Base-by-base conservation (phyloP, 2,329 filamentous ascomycete species). In the Ascochyta pisi region DNA sequence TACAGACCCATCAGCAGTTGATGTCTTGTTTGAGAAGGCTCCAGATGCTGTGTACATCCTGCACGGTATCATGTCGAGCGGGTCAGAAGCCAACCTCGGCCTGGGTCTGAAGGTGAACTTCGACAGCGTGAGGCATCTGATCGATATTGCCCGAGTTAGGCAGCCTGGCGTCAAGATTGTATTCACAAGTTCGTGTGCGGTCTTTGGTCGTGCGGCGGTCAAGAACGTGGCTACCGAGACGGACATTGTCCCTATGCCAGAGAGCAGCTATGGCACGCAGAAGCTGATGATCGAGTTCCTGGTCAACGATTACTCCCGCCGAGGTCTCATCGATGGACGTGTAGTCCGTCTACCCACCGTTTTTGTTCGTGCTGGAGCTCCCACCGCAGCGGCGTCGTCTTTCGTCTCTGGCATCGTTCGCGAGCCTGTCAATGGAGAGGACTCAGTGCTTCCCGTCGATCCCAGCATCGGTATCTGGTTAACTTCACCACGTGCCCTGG, bases 1-100 rank as follows among this genome's bases (percentile, higher is more conserved):
- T 2, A 77, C 84, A 13, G 65, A 73, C 12, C 35, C 62, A 3
- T 53, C 68, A 33, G 59, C 66, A 15, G 68, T 64, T 35, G 56
- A 68, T 33, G 56, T 57, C 1, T 53, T 75, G 7, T 66, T 74
- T 16, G 62, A 64, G 13, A 62, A 63, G 42, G 46, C 54, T n/a
- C 72, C 71, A 6, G 71, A 73, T 64, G 71, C 67, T 4, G 64
- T 74, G 13, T 88, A 86, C 74, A 78, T 86, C 64, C 84, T 89
- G 70, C 86, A 89, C 72, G 86, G 86, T 59, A 86, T 88, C 77
- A 88, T 89, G 86, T 88, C 85, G 0, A 82, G 82, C 12, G 85
- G 84, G 6, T 83, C 84, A 15, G 86, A 88, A 73, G 83, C 83
- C 38, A 81, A 87, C 73, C 85, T 84, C 60, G 82, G 84, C 46